Evolutionary conservation across 164 flowering plant species (phyloP).

Genomic region (Magnolia sinica): DNA sequence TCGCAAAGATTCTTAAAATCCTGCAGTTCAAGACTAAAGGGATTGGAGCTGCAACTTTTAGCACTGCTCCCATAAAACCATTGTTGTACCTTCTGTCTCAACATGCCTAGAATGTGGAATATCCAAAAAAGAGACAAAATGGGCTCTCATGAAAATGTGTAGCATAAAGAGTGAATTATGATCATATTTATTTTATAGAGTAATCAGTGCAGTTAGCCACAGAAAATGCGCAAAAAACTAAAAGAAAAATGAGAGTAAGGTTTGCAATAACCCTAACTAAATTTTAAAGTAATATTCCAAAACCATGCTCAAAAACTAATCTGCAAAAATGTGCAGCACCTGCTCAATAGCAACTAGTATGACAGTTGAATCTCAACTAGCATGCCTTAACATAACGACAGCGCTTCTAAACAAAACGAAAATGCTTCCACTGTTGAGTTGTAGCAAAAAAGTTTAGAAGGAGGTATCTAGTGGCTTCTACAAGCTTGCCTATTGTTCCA

Average conservation of each 20-base stretch:
- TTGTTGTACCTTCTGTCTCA: constrained; percentile 43
- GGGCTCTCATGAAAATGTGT: background rate
- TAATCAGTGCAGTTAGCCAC: background rate
- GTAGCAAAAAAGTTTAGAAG: no score
- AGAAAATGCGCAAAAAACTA: background rate
- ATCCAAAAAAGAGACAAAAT: constrained; percentile 5
- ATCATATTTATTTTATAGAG: background rate
- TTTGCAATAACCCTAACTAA: background rate
- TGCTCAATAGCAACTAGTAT: background rate
- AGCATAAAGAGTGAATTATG: background rate
- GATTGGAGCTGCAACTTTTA: constrained; percentile 17
- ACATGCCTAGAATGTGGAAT: constrained; percentile 42
- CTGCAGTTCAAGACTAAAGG: constrained; percentile 14
- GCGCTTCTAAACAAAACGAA: no score
- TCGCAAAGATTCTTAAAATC: constrained; percentile 42
- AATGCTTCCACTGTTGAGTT: no score
- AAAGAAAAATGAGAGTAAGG: background rate
- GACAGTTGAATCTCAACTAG: background rate
- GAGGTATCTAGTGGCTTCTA: no score
- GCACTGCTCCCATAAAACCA: constrained; percentile 53
- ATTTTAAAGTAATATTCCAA: background rate
- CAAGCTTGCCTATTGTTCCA: no score
- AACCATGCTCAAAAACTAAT: background rate
- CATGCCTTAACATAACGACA: background rate
- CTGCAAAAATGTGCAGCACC: no score